Percentiles rank a stretch among this genome's conserved stretches.
These are phyloP conservation scores for Rhododendron molle DNA, from an alignment of 148 eudicot genomes.

Conservation along the genomic window DNA sequence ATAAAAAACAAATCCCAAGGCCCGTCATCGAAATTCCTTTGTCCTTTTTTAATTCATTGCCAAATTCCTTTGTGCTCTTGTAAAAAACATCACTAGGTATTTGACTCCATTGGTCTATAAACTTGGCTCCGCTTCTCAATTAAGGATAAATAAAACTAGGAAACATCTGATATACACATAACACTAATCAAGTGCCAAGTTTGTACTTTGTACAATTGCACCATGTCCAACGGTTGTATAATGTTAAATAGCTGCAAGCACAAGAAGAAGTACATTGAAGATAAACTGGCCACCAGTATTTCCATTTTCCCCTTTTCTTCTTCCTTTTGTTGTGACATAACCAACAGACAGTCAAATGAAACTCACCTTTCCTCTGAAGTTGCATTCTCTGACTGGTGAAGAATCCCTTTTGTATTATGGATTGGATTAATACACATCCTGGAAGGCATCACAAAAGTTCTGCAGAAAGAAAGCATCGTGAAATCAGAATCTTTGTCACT, in stretches of 20 bases:
- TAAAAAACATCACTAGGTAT: too few species aligned
- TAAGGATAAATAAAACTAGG: too few species aligned
- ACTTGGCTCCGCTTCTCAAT: not conserved
- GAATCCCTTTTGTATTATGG: constrained; percentile 80
- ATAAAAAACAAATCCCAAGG: not conserved
- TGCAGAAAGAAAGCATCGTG: constrained; percentile 25
- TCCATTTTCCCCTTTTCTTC: not conserved
- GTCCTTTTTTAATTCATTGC: not conserved
- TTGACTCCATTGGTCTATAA: not conserved
- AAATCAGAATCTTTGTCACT: not conserved
- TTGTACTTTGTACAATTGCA: not conserved
- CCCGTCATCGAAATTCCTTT: not conserved
- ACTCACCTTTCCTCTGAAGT: constrained; percentile 67
- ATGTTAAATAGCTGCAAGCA: not conserved
- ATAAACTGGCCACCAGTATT: not conserved
- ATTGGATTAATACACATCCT: constrained; percentile 92
- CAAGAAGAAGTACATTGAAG: not conserved
- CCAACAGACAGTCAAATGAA: constrained; percentile 4
- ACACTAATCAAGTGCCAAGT: not conserved
- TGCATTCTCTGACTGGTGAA: constrained; percentile 45
- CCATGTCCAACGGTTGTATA: not conserved
- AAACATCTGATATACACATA: not conserved
- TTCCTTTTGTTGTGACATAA: not conserved
- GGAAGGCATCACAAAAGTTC: constrained; percentile 97
- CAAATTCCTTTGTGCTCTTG: not conserved